Evolutionary conservation across 148 eudicot genomes (phyloP), one percentile per base, ranked within the genome.

Genomic region (Silene uniflora): DNA sequence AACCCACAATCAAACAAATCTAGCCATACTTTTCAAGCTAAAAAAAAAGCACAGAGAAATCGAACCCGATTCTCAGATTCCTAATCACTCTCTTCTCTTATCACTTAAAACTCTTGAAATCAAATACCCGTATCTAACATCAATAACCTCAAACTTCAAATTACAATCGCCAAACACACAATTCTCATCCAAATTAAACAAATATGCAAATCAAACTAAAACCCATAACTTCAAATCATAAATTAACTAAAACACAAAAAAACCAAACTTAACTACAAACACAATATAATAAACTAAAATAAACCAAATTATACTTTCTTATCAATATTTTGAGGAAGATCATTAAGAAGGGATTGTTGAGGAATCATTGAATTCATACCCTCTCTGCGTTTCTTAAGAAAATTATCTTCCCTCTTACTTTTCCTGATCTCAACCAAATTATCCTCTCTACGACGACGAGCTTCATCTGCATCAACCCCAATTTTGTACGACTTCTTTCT

Each of bases 351-450:
- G 1, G 80, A 60, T 49, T 74, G 84, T 67, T 75, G 84, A 21
- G 80, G 90, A 52, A 78, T 78, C 42, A 78, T 61, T 63, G 85
- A 17, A 72, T 91, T 65, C 63, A 86, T 23, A 69, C 93, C 97
- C 77, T 90, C 94, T 7, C 92, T 62, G 6, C 97, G 91, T 78
- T 92, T 92, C 89, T 92, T 92, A 76, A 88, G 70, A 2, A 92
- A 86, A 79, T 85, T 92, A 75, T 90, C 97, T 67, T 92, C 97
- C 7, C 97, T 75, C 82, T 92, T 92, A 79, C 62, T 90, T 85
- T 92, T 92, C 87, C 97, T 88, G 91, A 92, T 92, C 92, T 92
- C 97, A 17, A 92, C 94, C 83, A 92, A 75, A 81, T 88, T 90
- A 72, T 92, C 95, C 87, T 92, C 97, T 21, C 97, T 88, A 75